These are phyloP conservation scores for Endoconidiophora polonica DNA, from an alignment of 2,329 filamentous ascomycete genomes.

Conservation along the genomic window DNA sequence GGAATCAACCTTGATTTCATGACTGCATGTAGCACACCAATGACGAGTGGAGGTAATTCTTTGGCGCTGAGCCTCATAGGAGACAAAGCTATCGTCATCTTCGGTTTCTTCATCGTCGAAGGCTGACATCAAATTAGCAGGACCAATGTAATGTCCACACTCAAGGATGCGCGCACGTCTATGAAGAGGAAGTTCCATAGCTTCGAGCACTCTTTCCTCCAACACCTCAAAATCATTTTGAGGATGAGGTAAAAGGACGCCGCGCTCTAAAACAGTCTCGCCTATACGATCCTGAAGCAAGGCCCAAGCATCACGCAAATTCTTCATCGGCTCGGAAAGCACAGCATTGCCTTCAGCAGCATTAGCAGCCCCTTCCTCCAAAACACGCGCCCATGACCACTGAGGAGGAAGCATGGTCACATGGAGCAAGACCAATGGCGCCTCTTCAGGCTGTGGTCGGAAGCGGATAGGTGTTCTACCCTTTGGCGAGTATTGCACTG, in stretches of 20 bases:
- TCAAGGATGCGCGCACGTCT: conserved; percentile 53
- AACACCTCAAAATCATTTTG: conserved; percentile 66
- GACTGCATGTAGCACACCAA: conserved; percentile 40
- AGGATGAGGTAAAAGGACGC: conserved; percentile 60
- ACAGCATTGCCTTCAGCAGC: conserved; percentile 17
- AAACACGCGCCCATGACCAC: conserved; percentile 43
- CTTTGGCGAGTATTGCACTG: conserved; percentile 38
- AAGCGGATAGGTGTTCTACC: conserved; percentile 40
- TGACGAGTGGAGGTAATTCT: conserved; percentile 19
- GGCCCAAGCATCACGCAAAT: conserved; percentile 45
- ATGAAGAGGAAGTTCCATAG: conserved; percentile 49
- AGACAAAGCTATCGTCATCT: conserved; percentile 19
- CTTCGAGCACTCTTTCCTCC: conserved; percentile 61
- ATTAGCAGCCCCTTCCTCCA: conserved; percentile 22
- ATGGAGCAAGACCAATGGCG: conserved; percentile 62
- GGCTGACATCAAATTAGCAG: conserved; percentile 32
- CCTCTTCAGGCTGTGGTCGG: conserved; percentile 38
- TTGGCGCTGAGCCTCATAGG: conserved; percentile 13
- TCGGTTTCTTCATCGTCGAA: conserved; percentile 26
- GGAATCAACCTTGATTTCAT: conserved; percentile 37
- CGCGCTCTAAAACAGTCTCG: conserved; percentile 57
- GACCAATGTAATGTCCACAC: conserved; percentile 59
- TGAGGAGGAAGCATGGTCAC: conserved; percentile 58
- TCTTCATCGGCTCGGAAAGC: conserved; percentile 27
- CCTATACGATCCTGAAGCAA: conserved; percentile 53